Conservation (phyloP, 1,284 basidiomycete genomes). For the Tilletia caries region DNA sequence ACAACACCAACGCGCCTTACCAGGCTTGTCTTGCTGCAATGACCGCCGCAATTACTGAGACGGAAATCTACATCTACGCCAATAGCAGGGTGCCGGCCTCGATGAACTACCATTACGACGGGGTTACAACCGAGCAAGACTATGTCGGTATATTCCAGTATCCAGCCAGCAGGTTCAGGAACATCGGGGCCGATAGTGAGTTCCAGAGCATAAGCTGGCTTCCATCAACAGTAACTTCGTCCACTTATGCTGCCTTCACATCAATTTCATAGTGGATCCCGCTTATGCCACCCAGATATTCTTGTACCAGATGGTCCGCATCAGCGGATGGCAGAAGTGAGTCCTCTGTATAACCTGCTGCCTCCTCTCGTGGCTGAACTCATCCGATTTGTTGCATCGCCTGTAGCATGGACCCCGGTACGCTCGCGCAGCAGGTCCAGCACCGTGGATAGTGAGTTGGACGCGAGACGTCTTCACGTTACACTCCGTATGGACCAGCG, state of each 20-base stretch:
- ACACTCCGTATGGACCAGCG: too few relatives aligned
- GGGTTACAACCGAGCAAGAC: conserved; percentile 1
- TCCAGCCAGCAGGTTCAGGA: neutral
- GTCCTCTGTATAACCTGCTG: too few relatives aligned
- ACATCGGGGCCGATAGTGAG: conserved; percentile 11
- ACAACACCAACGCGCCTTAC: neutral
- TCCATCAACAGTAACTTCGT: neutral
- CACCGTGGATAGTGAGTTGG: neutral
- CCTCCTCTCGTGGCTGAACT: neutral
- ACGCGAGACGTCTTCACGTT: too few relatives aligned
- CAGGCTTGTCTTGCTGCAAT: neutral
- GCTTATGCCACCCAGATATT: neutral
- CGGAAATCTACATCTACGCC: neutral
- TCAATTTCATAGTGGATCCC: neutral
- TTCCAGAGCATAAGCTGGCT: neutral
- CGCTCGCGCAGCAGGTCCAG: conserved; percentile 1
- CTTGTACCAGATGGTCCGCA: neutral
- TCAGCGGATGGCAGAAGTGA: conserved; percentile 3
- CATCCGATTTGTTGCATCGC: neutral
- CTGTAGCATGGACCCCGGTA: neutral
- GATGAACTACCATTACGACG: conserved; percentile 12
- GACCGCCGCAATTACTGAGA: neutral
- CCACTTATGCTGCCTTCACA: neutral
- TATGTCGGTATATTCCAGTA: conserved; percentile 11
- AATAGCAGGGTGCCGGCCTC: neutral